Evolutionary conservation across 2,329 filamentous ascomycete species (phyloP).

Genomic region (Colletotrichum spinosum): DNA sequence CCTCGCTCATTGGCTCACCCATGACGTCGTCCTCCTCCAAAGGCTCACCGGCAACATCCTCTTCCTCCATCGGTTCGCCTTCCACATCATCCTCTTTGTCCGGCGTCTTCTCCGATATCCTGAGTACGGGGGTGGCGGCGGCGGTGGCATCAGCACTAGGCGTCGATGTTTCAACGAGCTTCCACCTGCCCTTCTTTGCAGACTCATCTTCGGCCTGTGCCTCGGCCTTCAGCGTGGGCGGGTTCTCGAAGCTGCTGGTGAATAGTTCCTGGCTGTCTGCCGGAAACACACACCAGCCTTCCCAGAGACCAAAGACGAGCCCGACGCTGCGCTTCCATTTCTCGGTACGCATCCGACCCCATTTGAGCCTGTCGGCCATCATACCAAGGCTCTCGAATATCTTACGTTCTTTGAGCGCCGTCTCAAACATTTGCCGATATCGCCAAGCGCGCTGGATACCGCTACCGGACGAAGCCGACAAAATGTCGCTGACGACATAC

Average conservation of each 20-base stretch:
- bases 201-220: conserved; percentile 44
- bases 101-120: conserved; percentile 31
- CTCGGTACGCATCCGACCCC: conserved; percentile 85
- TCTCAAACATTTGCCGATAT: conserved; percentile 84
- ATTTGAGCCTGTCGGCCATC: conserved; percentile 77
- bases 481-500: conserved; percentile 81
- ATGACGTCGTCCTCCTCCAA: conserved; percentile 56
- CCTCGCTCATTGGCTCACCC: conserved; percentile 54
- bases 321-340: conserved; percentile 86
- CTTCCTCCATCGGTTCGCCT: conserved; percentile 55
- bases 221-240: conserved; percentile 59
- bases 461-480: conserved; percentile 81
- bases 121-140: conserved; percentile 1
- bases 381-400: conserved; percentile 82
- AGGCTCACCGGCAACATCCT: conserved; percentile 60
- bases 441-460: conserved; percentile 88
- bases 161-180: conserved; percentile 57
- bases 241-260: conserved; percentile 76
- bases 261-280: conserved; percentile 79
- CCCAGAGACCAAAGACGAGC: conserved; percentile 77
- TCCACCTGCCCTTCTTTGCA: conserved; percentile 60
- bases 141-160: conserved; percentile 31
- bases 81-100: conserved; percentile 52
- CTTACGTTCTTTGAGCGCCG: conserved; percentile 73
- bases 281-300: conserved; percentile 79